These are phyloP conservation scores for Tolypocladium tropicale DNA, from an alignment of 2,329 filamentous ascomycete genomes.

Conservation along the genomic window DNA sequence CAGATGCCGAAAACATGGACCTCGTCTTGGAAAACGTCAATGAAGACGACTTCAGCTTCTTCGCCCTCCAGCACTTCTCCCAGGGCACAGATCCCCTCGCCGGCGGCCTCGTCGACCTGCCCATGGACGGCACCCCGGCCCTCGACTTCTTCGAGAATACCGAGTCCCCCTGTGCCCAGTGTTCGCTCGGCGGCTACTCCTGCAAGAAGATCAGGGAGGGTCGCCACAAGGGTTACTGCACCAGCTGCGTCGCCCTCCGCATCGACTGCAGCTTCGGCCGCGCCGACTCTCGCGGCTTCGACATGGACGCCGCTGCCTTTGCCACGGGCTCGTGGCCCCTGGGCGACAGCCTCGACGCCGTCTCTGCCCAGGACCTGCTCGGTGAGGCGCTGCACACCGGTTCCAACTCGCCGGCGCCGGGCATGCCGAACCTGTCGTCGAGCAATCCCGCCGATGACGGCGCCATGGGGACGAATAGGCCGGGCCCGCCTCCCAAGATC, in stretches of 20 bases:
- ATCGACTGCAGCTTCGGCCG: constrained; percentile 46
- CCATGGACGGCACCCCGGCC: constrained; percentile 11
- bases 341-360: constrained; percentile 31
- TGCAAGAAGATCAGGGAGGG: constrained; percentile 53
- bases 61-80: constrained; percentile 47
- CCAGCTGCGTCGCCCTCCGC: constrained; percentile 50
- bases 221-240: constrained; percentile 50
- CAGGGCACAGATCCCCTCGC: constrained; percentile 21
- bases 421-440: constrained; percentile 14
- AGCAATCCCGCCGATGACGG: constrained; percentile 10
- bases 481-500: constrained; percentile 43
- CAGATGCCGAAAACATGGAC: constrained; percentile 31
- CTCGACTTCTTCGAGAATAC: constrained; percentile 14
- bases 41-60: constrained; percentile 51
- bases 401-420: constrained; percentile 14
- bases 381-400: constrained; percentile 13
- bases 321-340: constrained; percentile 36
- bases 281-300: constrained; percentile 20
- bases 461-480: constrained; percentile 12
- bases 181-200: constrained; percentile 39
- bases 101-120: constrained; percentile 13
- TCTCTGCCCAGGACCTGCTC: constrained; percentile 13
- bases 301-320: constrained; percentile 25
- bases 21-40: constrained; percentile 44
- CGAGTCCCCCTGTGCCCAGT: constrained; percentile 38